A percentile compares a stretch with the other conserved stretches of the same genome.
Evolutionary conservation across 2,329 filamentous ascomycete genomes (phyloP).

Genomic region (Aquanectria penicillioides): DNA sequence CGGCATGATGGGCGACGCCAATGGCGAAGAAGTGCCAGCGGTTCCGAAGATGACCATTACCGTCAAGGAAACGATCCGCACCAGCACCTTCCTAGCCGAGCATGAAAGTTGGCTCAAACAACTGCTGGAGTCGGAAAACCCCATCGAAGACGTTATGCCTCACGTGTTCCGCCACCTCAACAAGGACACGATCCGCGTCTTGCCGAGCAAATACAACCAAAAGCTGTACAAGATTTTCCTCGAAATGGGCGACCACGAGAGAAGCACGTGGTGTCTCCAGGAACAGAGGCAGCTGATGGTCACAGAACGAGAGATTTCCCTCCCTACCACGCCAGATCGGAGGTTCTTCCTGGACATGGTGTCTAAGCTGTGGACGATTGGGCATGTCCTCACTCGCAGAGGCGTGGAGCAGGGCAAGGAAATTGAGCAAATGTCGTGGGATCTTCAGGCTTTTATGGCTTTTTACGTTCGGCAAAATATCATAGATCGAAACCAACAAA

Average conservation of each 20-base stretch:
- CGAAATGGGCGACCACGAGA: neutral
- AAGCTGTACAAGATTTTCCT: slow-evolving; percentile 6
- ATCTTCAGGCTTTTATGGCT: neutral
- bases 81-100: neutral
- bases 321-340: neutral
- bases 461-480: neutral
- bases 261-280: slow-evolving; percentile 4
- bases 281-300: neutral
- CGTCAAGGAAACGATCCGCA: slow-evolving; percentile 5
- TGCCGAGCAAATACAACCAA: slow-evolving; percentile 2
- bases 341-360: neutral
- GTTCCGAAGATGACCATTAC: neutral
- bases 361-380: slow-evolving; percentile 1
- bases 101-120: slow-evolving; percentile 9
- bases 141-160: neutral
- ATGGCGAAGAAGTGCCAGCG: too few relatives aligned
- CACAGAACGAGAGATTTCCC: neutral
- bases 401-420: neutral
- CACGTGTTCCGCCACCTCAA: slow-evolving; percentile 1
- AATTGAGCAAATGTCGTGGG: slow-evolving; percentile 2
- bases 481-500: too few relatives aligned
- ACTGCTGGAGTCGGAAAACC: neutral
- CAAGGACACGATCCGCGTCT: slow-evolving; percentile 6
- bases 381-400: neutral
- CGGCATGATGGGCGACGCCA: too few relatives aligned